Percentiles rank a stretch among this genome's conserved stretches.
Evolutionary conservation across 2,329 filamentous ascomycete species (phyloP).

Genomic region (Aspergillus terreus): DNA sequence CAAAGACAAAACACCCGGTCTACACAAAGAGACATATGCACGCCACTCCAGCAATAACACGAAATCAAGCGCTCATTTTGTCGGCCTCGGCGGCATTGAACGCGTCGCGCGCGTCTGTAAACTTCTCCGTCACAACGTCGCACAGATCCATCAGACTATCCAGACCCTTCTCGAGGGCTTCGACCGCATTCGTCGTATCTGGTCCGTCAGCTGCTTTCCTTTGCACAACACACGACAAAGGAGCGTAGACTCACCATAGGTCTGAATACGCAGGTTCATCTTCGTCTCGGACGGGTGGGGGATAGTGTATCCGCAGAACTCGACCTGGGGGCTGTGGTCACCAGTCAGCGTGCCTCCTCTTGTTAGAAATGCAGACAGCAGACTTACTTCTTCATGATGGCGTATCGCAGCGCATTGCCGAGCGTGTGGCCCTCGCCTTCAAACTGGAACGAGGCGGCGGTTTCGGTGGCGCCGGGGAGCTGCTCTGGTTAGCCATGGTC

Average conservation of each 20-base stretch:
- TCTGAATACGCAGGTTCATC: constrained; percentile 97
- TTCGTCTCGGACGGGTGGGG: constrained; percentile 93
- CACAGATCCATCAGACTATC: constrained; percentile 86
- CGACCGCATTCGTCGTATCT: constrained; percentile 77
- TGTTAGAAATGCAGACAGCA: neutral
- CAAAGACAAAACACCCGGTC: constrained; percentile 11
- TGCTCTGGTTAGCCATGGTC: constrained; percentile 35
- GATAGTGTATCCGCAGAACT: constrained; percentile 97
- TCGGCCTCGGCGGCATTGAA: constrained; percentile 46
- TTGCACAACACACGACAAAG: too few relatives aligned
- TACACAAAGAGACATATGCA: constrained; percentile 3
- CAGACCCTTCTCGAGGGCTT: constrained; percentile 86
- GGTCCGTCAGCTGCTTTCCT: neutral
- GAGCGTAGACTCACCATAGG: constrained; percentile 66
- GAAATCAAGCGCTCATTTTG: constrained; percentile 29
- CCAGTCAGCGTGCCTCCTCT: too few relatives aligned
- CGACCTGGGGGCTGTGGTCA: constrained; percentile 73
- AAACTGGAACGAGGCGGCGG: constrained; percentile 92
- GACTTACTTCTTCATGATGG: constrained; percentile 96
- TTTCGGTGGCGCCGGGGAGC: constrained; percentile 79
- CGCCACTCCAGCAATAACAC: neutral
- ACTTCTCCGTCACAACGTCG: constrained; percentile 90
- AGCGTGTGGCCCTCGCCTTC: constrained; percentile 91
- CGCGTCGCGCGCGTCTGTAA: constrained; percentile 63
- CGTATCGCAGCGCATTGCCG: constrained; percentile 87